These are phyloP conservation scores for Quercus variabilis DNA, from an alignment of 306 rosid species.

Conservation along the genomic window DNA sequence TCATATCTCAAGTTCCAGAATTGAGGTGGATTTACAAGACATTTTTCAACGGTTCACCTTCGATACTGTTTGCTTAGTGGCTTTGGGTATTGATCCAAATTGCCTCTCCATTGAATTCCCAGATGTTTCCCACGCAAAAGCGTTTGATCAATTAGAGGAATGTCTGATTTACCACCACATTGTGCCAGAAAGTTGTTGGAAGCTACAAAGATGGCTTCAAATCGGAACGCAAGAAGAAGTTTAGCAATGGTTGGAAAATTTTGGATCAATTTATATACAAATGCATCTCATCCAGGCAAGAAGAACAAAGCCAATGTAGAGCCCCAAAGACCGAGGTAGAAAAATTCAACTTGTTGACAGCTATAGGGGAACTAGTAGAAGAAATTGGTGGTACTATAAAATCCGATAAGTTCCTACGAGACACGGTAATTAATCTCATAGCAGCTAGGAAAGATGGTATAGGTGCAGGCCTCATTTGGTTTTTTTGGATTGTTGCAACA, in stretches of 20 bases:
- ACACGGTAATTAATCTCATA: conserved; percentile 6
- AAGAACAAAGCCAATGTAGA: neutral
- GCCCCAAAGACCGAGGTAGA: neutral
- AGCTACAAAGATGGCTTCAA: neutral
- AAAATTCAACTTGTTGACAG: conserved; percentile 15
- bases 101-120: neutral
- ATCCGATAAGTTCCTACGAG: conserved; percentile 22
- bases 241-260: neutral
- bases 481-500: conserved; percentile 21
- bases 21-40: conserved; percentile 25
- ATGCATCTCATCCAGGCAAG: neutral
- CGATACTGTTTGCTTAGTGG: conserved; percentile 3
- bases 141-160: conserved; percentile 20
- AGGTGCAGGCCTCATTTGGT: conserved; percentile 20
- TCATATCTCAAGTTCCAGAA: neutral
- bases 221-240: neutral
- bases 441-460: conserved; percentile 21
- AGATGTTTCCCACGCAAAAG: neutral
- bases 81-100: conserved; percentile 13
- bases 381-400: no score
- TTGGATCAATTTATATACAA: neutral
- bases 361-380: neutral
- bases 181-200: conserved; percentile 8
- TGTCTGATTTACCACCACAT: neutral
- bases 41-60: conserved; percentile 17